Percentiles rank a stretch among this genome's conserved stretches.
Conservation (phyloP, 352 stramenopile species). For the Phytophthora uliginosa region DNA sequence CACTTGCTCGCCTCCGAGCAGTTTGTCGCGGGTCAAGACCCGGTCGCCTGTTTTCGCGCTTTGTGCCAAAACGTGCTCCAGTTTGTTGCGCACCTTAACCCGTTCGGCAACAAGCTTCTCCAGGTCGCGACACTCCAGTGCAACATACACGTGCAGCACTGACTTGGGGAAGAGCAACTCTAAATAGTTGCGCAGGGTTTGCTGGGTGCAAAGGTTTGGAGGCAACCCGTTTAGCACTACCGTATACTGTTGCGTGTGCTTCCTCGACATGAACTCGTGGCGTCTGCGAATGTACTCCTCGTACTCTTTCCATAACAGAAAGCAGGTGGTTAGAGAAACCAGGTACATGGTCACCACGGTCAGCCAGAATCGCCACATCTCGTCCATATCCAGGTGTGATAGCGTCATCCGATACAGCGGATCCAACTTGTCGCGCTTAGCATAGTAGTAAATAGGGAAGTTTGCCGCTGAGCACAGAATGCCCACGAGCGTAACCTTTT, state of each 20-base stretch:
- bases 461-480: constrained; percentile 69
- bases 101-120: constrained; percentile 81
- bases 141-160: constrained; percentile 78
- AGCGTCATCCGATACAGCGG: constrained; percentile 76
- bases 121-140: constrained; percentile 77
- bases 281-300: constrained; percentile 77
- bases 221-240: constrained; percentile 82
- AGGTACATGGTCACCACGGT: constrained; percentile 78
- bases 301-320: constrained; percentile 76
- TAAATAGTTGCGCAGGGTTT: constrained; percentile 84
- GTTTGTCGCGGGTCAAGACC: constrained; percentile 49
- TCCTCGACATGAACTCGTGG: constrained; percentile 81
- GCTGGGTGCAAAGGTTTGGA: constrained; percentile 75
- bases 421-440: constrained; percentile 39
- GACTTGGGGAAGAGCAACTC: constrained; percentile 78
- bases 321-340: constrained; percentile 67
- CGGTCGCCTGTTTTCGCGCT: constrained; percentile 73
- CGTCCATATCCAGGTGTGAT: constrained; percentile 62
- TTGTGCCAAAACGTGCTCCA: constrained; percentile 74
- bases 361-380: constrained; percentile 73
- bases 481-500: constrained; percentile 73
- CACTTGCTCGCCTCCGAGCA: constrained; percentile 57
- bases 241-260: constrained; percentile 79
- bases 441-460: constrained; percentile 88
- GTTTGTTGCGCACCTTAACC: constrained; percentile 70